Conservation (phyloP, 164 flowering plant species). For the Tetrastigma voinierianum region DNA sequence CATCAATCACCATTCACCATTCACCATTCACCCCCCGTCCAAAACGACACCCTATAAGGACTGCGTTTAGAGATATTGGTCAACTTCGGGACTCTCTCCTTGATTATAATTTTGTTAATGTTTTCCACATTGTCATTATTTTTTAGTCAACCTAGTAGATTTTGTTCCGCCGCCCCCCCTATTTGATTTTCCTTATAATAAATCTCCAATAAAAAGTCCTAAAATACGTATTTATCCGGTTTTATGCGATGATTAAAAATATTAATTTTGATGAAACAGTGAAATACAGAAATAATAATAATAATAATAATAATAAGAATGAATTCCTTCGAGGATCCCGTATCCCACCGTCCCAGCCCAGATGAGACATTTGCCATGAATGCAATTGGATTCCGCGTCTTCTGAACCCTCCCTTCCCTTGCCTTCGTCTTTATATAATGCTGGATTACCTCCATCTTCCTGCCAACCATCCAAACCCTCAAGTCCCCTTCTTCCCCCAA, state of each 20-base stretch:
- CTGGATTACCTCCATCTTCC: background rate
- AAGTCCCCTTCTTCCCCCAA: slow-evolving; percentile 3
- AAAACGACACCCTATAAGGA: background rate
- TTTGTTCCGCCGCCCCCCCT: no score
- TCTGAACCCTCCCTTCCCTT: background rate
- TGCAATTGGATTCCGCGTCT: background rate
- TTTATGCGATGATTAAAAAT: background rate
- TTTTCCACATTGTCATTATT: no score
- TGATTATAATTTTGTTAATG: no score
- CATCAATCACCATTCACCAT: no score
- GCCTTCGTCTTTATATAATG: background rate
- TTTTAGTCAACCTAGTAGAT: no score
- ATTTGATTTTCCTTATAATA: no score
- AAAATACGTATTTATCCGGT: no score
- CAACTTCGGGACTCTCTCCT: no score
- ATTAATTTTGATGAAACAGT: no score
- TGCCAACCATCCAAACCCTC: background rate
- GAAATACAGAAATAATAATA: background rate
- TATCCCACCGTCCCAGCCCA: slow-evolving; percentile 9
- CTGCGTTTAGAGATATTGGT: no score
- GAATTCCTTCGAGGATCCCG: background rate
- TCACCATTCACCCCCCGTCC: background rate
- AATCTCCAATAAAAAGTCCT: no score
- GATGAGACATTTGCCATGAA: background rate
- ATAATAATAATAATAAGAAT: background rate